Percentiles rank a stretch among this genome's conserved stretches.
Evolutionary conservation across 495 filamentous ascomycete genomes (phyloP).

Genomic region (Penicillium flavigenum): DNA sequence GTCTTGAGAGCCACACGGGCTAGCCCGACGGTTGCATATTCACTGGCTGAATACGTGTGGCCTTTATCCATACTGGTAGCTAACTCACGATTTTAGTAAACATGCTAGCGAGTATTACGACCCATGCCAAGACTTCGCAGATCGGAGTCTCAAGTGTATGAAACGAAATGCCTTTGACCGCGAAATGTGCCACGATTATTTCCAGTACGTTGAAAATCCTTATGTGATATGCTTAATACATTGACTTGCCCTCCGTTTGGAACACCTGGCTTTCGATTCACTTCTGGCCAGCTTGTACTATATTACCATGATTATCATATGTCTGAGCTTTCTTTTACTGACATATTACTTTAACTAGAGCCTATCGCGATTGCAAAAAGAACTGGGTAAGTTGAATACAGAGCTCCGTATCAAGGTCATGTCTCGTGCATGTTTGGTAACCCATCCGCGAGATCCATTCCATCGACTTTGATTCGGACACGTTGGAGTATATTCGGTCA

Average conservation of each 20-base stretch:
- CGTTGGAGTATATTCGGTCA: background rate
- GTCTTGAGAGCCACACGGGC: background rate
- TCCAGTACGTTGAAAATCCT: constrained; percentile 61
- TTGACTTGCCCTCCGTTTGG: background rate
- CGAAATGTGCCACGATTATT: constrained; percentile 89
- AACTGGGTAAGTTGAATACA: constrained; percentile 67
- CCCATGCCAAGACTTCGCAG: constrained; percentile 93
- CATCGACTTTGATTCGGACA: background rate
- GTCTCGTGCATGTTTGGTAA: too few relatives aligned
- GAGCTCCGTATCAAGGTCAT: background rate
- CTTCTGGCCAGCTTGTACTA: background rate
- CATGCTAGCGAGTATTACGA: constrained; percentile 81
- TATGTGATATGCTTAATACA: background rate
- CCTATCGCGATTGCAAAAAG: constrained; percentile 93
- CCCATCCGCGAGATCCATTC: background rate
- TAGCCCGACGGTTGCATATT: background rate
- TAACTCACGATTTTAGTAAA: constrained; percentile 58
- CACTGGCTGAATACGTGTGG: background rate
- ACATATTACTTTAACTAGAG: constrained; percentile 49
- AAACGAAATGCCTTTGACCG: constrained; percentile 81
- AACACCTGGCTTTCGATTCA: constrained; percentile 2
- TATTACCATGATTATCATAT: background rate
- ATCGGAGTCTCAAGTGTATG: constrained; percentile 78
- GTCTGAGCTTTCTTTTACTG: constrained; percentile 1
- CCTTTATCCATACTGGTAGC: background rate